Percentiles rank a stretch among this genome's conserved stretches.
Conservation (phyloP, 2,329 filamentous ascomycete species). For the Aspergillus proliferans region DNA sequence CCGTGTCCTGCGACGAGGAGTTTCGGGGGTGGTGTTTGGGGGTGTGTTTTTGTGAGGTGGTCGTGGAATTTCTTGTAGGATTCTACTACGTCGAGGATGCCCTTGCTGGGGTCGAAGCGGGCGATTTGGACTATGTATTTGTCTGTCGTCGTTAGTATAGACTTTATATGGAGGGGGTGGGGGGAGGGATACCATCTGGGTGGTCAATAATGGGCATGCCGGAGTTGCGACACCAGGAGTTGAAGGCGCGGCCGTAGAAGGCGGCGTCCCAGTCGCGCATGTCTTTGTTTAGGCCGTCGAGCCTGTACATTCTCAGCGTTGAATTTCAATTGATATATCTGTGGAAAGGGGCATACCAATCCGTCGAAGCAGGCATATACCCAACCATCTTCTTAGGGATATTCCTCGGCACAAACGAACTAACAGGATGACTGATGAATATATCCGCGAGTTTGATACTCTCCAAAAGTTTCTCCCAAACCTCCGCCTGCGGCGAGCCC, state of each 20-base stretch:
- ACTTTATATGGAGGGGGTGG: slow-evolving; percentile 16
- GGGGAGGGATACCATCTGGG: slow-evolving; percentile 26
- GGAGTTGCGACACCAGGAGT: slow-evolving; percentile 55
- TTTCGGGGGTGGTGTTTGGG: slow-evolving; percentile 56
- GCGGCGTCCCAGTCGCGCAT: slow-evolving; percentile 63
- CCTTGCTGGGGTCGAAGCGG: slow-evolving; percentile 77
- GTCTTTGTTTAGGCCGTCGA: slow-evolving; percentile 74
- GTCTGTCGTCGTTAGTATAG: slow-evolving; percentile 47
- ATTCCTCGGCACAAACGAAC: slow-evolving; percentile 63
- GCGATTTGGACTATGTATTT: slow-evolving; percentile 76
- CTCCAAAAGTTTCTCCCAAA: slow-evolving; percentile 70
- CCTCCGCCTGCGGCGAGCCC: slow-evolving; percentile 62
- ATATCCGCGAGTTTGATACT: slow-evolving; percentile 65
- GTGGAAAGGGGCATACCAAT: slow-evolving; percentile 55
- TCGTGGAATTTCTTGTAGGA: slow-evolving; percentile 66
- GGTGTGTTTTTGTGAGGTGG: slow-evolving; percentile 47
- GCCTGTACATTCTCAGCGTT: slow-evolving; percentile 33
- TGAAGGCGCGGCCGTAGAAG: slow-evolving; percentile 72
- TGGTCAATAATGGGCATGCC: slow-evolving; percentile 36
- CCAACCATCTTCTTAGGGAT: slow-evolving; percentile 62
- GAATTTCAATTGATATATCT: not conserved
- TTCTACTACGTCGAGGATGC: slow-evolving; percentile 69
- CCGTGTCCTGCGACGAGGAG: slow-evolving; percentile 73
- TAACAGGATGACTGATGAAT: slow-evolving; percentile 77
- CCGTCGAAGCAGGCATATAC: slow-evolving; percentile 73